A percentile compares a stretch with the other conserved stretches of the same genome.
phyloP scores from a whole-genome alignment of 176 grass and related monocot genomes.

The Poa annua region DNA sequence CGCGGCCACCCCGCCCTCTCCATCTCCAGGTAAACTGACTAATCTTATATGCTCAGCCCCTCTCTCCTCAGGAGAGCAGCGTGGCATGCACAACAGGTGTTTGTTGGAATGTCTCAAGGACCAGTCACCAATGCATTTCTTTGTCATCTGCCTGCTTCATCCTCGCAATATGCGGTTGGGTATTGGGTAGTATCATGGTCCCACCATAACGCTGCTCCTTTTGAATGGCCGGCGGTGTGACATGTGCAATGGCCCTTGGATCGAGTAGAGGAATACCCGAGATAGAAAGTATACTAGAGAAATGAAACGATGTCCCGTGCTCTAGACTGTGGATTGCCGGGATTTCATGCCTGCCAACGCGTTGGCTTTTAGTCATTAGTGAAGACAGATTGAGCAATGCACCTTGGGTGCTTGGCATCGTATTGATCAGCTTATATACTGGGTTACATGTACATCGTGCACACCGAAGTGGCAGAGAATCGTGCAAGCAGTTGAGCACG shows the following conservation, averaged over 20 bases:
- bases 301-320: background rate
- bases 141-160: background rate
- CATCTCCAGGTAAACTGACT: background rate
- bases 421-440: too few species aligned
- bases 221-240: background rate
- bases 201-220: background rate
- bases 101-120: conserved; percentile 6
- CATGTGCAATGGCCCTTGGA: background rate
- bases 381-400: too few species aligned
- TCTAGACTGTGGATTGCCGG: background rate
- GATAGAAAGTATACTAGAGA: background rate
- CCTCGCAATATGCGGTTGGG: too few species aligned
- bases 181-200: background rate
- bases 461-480: too few species aligned
- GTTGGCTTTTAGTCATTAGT: too few species aligned
- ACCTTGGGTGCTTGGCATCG: too few species aligned
- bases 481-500: too few species aligned
- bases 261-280: background rate
- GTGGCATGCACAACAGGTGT: background rate
- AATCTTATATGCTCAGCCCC: background rate
- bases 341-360: background rate
- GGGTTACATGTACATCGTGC: too few species aligned
- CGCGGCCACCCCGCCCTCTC: background rate
- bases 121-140: background rate
- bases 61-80: background rate